Conservation (phyloP, 2,329 filamentous ascomycete genomes). For the Fusarium kyushuense region DNA sequence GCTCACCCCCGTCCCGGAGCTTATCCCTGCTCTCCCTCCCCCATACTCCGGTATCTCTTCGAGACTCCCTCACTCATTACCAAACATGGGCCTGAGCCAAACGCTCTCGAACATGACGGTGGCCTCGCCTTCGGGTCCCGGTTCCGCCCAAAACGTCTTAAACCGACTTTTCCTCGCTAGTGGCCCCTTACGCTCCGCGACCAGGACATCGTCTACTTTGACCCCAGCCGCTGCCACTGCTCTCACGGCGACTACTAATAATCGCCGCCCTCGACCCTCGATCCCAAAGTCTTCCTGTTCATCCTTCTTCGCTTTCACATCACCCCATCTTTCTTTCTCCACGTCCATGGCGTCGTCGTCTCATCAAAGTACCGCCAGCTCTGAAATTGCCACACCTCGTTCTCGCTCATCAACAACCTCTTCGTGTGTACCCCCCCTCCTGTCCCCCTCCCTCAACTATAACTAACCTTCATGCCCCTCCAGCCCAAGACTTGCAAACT, state of each 20-base stretch:
- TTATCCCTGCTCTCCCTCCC: slow-evolving; percentile 37
- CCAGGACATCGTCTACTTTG: slow-evolving; percentile 46
- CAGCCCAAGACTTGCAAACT: slow-evolving; percentile 62
- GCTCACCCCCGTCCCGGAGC: slow-evolving; percentile 26
- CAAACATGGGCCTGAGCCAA: slow-evolving; percentile 47
- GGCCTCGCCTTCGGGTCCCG: slow-evolving; percentile 46
- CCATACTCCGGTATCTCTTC: slow-evolving; percentile 42
- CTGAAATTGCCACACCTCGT: slow-evolving; percentile 67
- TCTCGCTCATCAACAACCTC: slow-evolving; percentile 60
- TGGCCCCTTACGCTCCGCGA: slow-evolving; percentile 46
- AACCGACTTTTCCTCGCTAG: slow-evolving; percentile 53
- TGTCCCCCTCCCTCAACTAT: slow-evolving; percentile 57
- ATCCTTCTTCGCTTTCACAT: slow-evolving; percentile 37
- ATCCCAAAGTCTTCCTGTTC: slow-evolving; percentile 45
- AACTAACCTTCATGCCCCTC: slow-evolving; percentile 64
- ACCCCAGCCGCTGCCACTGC: slow-evolving; percentile 23
- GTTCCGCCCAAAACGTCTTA: slow-evolving; percentile 50
- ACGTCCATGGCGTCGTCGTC: slow-evolving; percentile 50
- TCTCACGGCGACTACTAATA: slow-evolving; percentile 48
- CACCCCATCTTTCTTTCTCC: slow-evolving; percentile 43
- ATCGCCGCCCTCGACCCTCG: slow-evolving; percentile 47
- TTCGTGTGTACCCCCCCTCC: slow-evolving; percentile 59
- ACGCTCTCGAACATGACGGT: slow-evolving; percentile 47
- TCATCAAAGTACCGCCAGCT: slow-evolving; percentile 61
- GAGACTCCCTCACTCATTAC: slow-evolving; percentile 34